Evolutionary conservation across 2,329 filamentous ascomycete genomes (phyloP), one percentile per base, ranked within the genome.

Genomic region (Hypoxylon rubiginosum): DNA sequence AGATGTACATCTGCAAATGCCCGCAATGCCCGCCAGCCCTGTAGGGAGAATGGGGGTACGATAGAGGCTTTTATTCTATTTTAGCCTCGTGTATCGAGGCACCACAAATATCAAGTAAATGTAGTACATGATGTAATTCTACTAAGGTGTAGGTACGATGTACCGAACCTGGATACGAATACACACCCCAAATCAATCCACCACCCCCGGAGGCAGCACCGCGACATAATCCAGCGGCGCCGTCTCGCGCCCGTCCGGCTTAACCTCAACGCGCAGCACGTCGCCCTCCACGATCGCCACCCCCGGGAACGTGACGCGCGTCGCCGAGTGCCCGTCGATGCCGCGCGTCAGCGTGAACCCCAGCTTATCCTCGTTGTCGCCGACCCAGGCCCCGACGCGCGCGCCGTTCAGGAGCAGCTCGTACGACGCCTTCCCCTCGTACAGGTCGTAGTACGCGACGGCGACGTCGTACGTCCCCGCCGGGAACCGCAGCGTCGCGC

Each of bases 151-250:
- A 41, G 34, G 21, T 13, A 32, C 30, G n/a, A n/a, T 4, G 21
- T 24, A 24, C 21, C 21, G 21, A 2, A 24, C 21, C 21, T 24
- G 4, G 21, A 24, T 24, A 24, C 21, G 21, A 11, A 13, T 46
- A 46, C 19, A 48, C 15, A 15, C 11, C 15, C 26, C 15, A 28
- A 49, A 17, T 53, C 78, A 90, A 75, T 90, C 88, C 13, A 88
- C 79, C 24, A 87, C 75, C 0, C 87, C 88, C 2, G 76, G 72
- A 0, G 90, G 90, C 62, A 92, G 73, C 52, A 92, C 77, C 3
- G 84, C 84, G 45, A 92, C 77, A 75, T 92, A 92, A 78, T 92
- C 90, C 66, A 92, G 58, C 4, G 90, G 88, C 55, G 90, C 90
- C 10, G 83, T 83, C 79, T 92, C 90, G 26, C 81, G 79, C 0